Evolutionary conservation across 2,329 filamentous ascomycete genomes (phyloP).

Genomic region (Colletotrichum neosansevieriae): DNA sequence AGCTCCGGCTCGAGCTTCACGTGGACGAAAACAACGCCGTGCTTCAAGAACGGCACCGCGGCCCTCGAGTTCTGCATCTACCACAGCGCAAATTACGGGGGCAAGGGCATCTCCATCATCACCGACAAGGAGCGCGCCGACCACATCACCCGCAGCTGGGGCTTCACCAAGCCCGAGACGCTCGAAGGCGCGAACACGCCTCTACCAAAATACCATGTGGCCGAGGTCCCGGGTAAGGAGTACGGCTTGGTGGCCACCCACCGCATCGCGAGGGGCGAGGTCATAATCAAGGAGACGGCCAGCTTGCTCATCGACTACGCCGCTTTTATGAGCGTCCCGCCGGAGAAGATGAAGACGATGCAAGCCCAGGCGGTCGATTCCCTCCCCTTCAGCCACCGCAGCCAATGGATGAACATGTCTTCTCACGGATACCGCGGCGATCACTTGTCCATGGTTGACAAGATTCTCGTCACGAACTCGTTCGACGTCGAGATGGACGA

Average conservation of each 20-base stretch:
- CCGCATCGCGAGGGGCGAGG: conserved; percentile 51
- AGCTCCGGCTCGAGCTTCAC: background rate
- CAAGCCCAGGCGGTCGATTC: conserved; percentile 48
- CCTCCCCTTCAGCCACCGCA: conserved; percentile 48
- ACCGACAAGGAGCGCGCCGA: conserved; percentile 50
- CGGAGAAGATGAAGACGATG: conserved; percentile 45
- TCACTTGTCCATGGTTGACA: conserved; percentile 48
- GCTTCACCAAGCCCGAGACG: conserved; percentile 45
- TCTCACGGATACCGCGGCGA: conserved; percentile 47
- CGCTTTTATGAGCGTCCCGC: conserved; percentile 48
- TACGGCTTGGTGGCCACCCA: conserved; percentile 58
- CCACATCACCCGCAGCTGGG: conserved; percentile 45
- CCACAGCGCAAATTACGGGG: conserved; percentile 50
- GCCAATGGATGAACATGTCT: conserved; percentile 52
- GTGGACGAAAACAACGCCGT: conserved; percentile 31
- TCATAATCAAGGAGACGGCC: conserved; percentile 54
- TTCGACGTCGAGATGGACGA: conserved; percentile 53
- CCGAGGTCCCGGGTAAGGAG: conserved; percentile 53
- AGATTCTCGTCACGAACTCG: conserved; percentile 53
- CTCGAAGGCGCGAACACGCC: conserved; percentile 44
- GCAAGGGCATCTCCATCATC: conserved; percentile 54
- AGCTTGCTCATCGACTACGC: conserved; percentile 55
- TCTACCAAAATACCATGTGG: conserved; percentile 48
- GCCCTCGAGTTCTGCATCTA: conserved; percentile 50
- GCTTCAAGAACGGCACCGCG: conserved; percentile 38